These are phyloP conservation scores for Talaromyces nanjingensis DNA, from an alignment of 495 filamentous ascomycete species.

Conservation along the genomic window DNA sequence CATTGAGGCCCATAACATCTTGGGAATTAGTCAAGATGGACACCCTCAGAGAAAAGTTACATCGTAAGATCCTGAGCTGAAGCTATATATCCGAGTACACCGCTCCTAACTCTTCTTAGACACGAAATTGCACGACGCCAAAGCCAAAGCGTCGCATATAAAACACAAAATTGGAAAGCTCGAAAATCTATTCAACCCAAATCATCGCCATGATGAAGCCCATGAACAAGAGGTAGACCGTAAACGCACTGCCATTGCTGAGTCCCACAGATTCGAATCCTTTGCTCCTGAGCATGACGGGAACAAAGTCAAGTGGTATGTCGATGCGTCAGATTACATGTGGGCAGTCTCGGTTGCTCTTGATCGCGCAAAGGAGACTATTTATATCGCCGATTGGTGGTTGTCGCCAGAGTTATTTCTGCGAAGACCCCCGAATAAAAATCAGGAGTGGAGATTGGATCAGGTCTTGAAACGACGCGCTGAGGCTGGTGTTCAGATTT, in stretches of 20 bases:
- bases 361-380: conserved; percentile 80
- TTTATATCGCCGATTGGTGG: conserved; percentile 98
- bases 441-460: conserved; percentile 87
- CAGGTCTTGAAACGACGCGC: conserved; percentile 79
- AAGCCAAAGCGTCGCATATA: conserved; percentile 34
- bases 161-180: conserved; percentile 65
- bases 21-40: conserved; percentile 1
- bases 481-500: conserved; percentile 91
- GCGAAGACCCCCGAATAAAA: conserved; percentile 68
- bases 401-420: conserved; percentile 89
- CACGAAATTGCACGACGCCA: conserved; percentile 3
- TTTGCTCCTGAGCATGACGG: conserved; percentile 80
- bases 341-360: conserved; percentile 85
- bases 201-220: conserved; percentile 91
- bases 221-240: conserved; percentile 80
- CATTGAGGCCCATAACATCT: neutral
- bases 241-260: conserved; percentile 64
- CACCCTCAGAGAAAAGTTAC: conserved; percentile 2
- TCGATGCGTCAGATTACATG: conserved; percentile 88
- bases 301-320: conserved; percentile 94
- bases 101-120: neutral
- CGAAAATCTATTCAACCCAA: conserved; percentile 69
- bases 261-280: conserved; percentile 75
- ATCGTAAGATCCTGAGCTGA: neutral
- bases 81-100: neutral